Conservation (phyloP, 1,284 basidiomycete genomes). For the Ceratobasidium theobromae region DNA sequence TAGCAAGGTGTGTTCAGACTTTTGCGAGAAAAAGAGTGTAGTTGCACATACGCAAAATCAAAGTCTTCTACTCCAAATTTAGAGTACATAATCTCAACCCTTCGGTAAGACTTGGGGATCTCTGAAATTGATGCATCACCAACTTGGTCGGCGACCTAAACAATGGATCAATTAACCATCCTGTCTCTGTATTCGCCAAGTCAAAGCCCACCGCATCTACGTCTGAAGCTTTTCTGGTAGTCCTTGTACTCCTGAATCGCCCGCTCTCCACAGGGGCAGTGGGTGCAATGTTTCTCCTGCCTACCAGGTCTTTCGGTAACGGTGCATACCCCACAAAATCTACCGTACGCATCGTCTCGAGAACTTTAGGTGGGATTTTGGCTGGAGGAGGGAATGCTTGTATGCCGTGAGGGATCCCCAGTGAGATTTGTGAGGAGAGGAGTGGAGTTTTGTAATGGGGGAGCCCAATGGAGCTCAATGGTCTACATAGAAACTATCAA, state of each 20-base stretch:
- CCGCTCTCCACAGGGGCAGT: conserved; percentile 52
- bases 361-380: conserved; percentile 76
- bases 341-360: conserved; percentile 78
- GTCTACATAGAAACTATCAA: conserved; percentile 52
- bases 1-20: conserved; percentile 7
- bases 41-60: conserved; percentile 77
- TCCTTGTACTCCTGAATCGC: conserved; percentile 78
- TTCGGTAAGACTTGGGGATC: conserved; percentile 83
- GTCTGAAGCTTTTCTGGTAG: conserved; percentile 15
- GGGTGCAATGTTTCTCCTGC: conserved; percentile 74
- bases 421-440: conserved; percentile 68
- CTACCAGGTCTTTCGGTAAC: conserved; percentile 79
- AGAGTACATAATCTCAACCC: conserved; percentile 97
- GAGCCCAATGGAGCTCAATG: conserved; percentile 87
- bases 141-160: conserved; percentile 15
- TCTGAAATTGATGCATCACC: conserved; percentile 42
- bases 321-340: conserved; percentile 88
- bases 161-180: background rate
- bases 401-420: conserved; percentile 52
- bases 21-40: background rate
- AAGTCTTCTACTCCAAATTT: conserved; percentile 99
- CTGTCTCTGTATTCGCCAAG: background rate
- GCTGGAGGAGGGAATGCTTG: conserved; percentile 62
- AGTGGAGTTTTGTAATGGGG: conserved; percentile 80
- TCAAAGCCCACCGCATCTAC: conserved; percentile 17